Conservation (phyloP, 345 rosid species). For the Camelina hispida region DNA sequence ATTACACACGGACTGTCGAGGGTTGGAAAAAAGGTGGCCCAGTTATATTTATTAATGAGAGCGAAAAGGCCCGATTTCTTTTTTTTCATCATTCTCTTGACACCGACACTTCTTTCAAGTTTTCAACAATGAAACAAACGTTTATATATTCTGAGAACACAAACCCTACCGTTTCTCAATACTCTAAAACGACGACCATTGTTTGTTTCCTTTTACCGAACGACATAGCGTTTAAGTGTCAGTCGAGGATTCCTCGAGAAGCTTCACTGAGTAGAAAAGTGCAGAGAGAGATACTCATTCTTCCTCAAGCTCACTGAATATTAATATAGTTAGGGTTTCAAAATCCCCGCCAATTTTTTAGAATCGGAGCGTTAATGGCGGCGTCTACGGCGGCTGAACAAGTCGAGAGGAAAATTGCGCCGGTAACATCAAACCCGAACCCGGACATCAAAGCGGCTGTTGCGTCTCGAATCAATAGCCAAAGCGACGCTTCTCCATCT, state of each 20-base stretch:
- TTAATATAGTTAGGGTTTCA: conserved; percentile 45
- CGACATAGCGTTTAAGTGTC: conserved; percentile 20
- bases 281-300: conserved; percentile 1
- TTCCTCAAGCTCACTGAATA: background rate
- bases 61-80: conserved; percentile 39
- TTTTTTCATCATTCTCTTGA: background rate
- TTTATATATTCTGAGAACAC: conserved; percentile 1
- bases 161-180: conserved; percentile 13
- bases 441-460: conserved; percentile 35
- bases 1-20: conserved; percentile 2
- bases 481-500: conserved; percentile 42
- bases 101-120: conserved; percentile 40
- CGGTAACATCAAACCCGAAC: conserved; percentile 38
- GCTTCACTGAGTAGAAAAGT: conserved; percentile 14
- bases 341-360: conserved; percentile 59
- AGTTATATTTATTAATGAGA: conserved; percentile 17
- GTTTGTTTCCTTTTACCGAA: background rate
- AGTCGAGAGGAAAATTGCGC: conserved; percentile 40
- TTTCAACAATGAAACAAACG: background rate
- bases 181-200: background rate
- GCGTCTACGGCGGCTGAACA: conserved; percentile 46
- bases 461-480: conserved; percentile 41
- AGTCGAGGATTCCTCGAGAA: conserved; percentile 43
- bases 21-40: conserved; percentile 28
- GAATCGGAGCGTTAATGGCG: background rate